These are phyloP conservation scores for Trichosporon faecale DNA, from an alignment of 1,284 basidiomycete species.

Conservation along the genomic window DNA sequence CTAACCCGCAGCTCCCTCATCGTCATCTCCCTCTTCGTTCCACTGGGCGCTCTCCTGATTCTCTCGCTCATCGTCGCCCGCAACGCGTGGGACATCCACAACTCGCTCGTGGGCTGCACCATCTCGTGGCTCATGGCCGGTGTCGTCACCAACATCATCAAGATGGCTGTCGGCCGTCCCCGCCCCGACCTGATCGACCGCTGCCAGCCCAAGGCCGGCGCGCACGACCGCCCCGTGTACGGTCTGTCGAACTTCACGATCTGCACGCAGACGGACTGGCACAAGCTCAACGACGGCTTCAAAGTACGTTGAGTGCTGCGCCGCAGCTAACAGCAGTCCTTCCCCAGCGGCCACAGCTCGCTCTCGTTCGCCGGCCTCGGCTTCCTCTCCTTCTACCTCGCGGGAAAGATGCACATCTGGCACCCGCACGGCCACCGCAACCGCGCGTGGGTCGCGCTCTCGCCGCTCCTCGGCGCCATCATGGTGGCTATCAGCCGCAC, in stretches of 20 bases:
- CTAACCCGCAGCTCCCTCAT: slow-evolving; percentile 59
- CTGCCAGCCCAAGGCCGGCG: slow-evolving; percentile 69
- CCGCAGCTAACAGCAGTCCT: slow-evolving; percentile 56
- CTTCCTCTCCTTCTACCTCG: slow-evolving; percentile 82
- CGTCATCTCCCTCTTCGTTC: slow-evolving; percentile 66
- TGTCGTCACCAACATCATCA: slow-evolving; percentile 76
- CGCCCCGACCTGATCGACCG: slow-evolving; percentile 79
- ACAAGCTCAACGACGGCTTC: slow-evolving; percentile 75
- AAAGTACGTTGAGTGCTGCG: slow-evolving; percentile 52
- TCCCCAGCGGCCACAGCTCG: slow-evolving; percentile 78
- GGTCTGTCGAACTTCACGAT: slow-evolving; percentile 72
- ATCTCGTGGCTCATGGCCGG: slow-evolving; percentile 69
- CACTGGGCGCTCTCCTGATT: slow-evolving; percentile 64
- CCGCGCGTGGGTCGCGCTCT: slow-evolving; percentile 78
- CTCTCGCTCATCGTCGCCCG: slow-evolving; percentile 69
- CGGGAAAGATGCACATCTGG: slow-evolving; percentile 88
- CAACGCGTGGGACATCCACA: slow-evolving; percentile 86
- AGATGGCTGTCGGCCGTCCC: slow-evolving; percentile 77
- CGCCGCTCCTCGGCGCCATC: slow-evolving; percentile 73
- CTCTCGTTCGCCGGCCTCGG: slow-evolving; percentile 87
- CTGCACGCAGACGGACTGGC: slow-evolving; percentile 67
- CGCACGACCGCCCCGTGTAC: slow-evolving; percentile 63
- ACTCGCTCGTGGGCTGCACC: slow-evolving; percentile 73
- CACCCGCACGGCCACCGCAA: slow-evolving; percentile 73
- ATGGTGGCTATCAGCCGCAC: slow-evolving; percentile 88